phyloP scores from a whole-genome alignment of 768 basidiomycete genomes.

The Mrakia frigida region DNA sequence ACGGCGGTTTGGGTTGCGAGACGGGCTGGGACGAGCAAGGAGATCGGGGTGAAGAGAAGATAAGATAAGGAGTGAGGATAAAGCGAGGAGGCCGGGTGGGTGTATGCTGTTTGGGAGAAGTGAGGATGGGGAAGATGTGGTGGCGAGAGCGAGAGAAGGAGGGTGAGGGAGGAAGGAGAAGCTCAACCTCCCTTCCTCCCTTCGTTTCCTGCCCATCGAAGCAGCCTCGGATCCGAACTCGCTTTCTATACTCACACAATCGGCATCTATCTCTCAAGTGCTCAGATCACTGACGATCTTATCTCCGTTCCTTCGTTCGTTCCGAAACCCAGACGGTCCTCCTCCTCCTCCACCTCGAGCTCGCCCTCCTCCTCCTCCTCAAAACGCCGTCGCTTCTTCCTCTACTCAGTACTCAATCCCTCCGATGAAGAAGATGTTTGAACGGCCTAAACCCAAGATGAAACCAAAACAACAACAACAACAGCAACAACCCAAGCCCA shows the following conservation, averaged over 20 bases:
- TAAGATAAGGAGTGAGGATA: no score
- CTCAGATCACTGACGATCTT: background rate
- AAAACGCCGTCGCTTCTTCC: slow-evolving; percentile 5
- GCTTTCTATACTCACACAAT: no score
- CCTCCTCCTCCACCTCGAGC: slow-evolving; percentile 6
- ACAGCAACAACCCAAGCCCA: background rate
- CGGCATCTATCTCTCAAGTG: background rate
- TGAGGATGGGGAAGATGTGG: no score
- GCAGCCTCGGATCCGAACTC: no score
- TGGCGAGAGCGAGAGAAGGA: no score
- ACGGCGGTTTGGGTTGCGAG: no score
- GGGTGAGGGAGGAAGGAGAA: no score
- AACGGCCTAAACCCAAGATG: background rate
- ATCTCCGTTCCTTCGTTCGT: background rate
- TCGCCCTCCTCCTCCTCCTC: background rate
- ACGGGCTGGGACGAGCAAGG: background rate
- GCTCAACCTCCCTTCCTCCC: no score
- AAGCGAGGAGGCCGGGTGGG: no score
- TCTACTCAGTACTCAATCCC: background rate
- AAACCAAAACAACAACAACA: background rate
- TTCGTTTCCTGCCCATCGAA: no score
- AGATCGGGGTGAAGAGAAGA: background rate
- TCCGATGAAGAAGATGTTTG: slow-evolving; percentile 17
- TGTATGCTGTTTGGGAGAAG: no score
- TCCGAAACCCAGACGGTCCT: slow-evolving; percentile 1